Evolutionary conservation across 2,329 filamentous ascomycete genomes (phyloP).

Genomic region (Plenodomus biglobosus): DNA sequence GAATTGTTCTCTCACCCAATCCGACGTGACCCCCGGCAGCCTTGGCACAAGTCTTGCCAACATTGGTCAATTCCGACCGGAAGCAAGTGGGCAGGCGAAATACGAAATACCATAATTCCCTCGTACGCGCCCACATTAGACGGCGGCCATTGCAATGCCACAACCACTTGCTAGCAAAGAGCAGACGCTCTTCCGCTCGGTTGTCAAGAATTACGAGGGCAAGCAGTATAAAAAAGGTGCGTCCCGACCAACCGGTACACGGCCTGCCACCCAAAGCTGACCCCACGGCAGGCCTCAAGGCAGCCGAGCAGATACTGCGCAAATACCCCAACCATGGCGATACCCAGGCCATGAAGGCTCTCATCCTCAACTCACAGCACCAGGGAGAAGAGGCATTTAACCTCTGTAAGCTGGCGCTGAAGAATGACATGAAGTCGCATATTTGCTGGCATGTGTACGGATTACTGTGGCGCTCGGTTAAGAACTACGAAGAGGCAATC

Average conservation of each 20-base stretch:
- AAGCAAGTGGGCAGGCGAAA: slow-evolving; percentile 13
- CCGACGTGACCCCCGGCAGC: background rate
- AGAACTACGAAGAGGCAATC: slow-evolving; percentile 98
- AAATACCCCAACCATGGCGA: slow-evolving; percentile 97
- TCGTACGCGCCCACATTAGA: slow-evolving; percentile 7
- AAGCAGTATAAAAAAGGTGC: slow-evolving; percentile 93
- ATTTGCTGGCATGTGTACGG: slow-evolving; percentile 99
- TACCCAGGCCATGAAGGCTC: slow-evolving; percentile 97
- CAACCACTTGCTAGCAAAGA: slow-evolving; percentile 83
- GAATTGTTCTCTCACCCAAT: slow-evolving; percentile 4
- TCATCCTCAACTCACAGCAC: slow-evolving; percentile 91
- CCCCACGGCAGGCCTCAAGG: slow-evolving; percentile 71
- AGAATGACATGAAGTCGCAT: slow-evolving; percentile 97
- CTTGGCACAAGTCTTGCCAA: slow-evolving; percentile 4
- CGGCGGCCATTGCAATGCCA: slow-evolving; percentile 57
- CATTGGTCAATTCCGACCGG: slow-evolving; percentile 11
- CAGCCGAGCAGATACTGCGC: slow-evolving; percentile 92
- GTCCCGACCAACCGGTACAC: slow-evolving; percentile 9
- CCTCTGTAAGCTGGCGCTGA: slow-evolving; percentile 87
- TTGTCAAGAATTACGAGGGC: slow-evolving; percentile 94
- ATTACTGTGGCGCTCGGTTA: slow-evolving; percentile 84
- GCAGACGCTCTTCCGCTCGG: slow-evolving; percentile 86
- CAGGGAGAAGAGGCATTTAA: slow-evolving; percentile 93
- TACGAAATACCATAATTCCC: slow-evolving; percentile 12
- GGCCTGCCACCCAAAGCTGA: slow-evolving; percentile 16